Evolutionary conservation across 176 grass and related monocot genomes (phyloP), one percentile per base, ranked within the genome.

Genomic region (Eragrostis nindensis): DNA sequence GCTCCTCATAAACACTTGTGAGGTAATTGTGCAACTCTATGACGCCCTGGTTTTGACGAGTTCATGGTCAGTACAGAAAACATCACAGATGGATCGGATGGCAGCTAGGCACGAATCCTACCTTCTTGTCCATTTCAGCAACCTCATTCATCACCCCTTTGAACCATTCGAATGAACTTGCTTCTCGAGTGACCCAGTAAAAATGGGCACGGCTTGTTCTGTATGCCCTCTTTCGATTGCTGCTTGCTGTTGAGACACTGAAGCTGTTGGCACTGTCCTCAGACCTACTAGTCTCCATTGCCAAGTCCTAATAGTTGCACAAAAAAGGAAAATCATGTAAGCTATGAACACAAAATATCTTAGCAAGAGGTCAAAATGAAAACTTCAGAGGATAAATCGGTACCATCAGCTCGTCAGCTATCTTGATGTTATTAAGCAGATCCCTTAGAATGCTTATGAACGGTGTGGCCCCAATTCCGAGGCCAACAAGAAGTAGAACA

Each of bases 91-190:
- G 50, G 4, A 36, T 36, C 32, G 1, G 48, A 79, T 68, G 21
- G 49, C 2, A 67, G 16, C 29, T 19, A 48, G 69, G 13, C 14
- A 66, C 6, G 36, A 74, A 25, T 30, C 47, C 26, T 81, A 99
- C 96, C 93, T 99, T 99, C 42, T 95, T 99, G 86, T 99, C 96
- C 96, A 99, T 99, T 63, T 99, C 86, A 49, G 96, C 96, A 69
- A 99, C 93, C 67, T 99, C 93, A 88, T 93, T 93, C 96, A 99
- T 99, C 66, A 95, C 92, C 80, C 96, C 92, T 85, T 99, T 99
- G 84, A 99, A 99, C 96, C 96, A 99, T 70, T 99, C 96, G 36
- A 99, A 99, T 26, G 96, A 99, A 79, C 89, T 85, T 0, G 92
- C 81, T 59, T 99, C 96, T 5, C 96, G 84, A 21, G 96, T 99